Percentiles rank a stretch among this genome's conserved stretches.
These are phyloP conservation scores for Trapa bicornis DNA, from an alignment of 345 rosid species.

Conservation along the genomic window DNA sequence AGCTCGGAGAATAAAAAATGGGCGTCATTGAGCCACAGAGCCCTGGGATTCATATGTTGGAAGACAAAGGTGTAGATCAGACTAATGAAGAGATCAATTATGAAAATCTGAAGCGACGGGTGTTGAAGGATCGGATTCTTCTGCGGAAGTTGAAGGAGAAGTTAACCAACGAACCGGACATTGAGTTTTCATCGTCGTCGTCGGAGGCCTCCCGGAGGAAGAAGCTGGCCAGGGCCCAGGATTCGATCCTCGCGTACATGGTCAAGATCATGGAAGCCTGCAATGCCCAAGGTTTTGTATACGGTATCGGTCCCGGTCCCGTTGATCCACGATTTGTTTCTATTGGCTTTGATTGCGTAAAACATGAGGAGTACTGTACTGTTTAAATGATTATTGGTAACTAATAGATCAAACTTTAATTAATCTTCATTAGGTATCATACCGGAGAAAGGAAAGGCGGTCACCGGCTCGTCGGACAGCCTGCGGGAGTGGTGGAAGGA, in stretches of 20 bases:
- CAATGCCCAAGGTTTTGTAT: slow-evolving; percentile 52
- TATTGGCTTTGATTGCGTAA: no score
- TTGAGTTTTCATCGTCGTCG: background rate
- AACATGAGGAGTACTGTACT: no score
- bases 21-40: no score
- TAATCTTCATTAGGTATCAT: slow-evolving; percentile 20
- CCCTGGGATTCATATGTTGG: no score
- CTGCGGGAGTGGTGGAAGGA: slow-evolving; percentile 68
- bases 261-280: slow-evolving; percentile 69
- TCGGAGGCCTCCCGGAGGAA: slow-evolving; percentile 31
- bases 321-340: no score
- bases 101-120: slow-evolving; percentile 49
- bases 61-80: no score
- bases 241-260: slow-evolving; percentile 57
- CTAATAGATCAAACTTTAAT: no score
- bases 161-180: slow-evolving; percentile 4
- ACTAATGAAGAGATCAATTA: slow-evolving; percentile 21
- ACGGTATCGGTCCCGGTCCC: slow-evolving; percentile 16
- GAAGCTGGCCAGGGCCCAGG: slow-evolving; percentile 54
- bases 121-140: slow-evolving; percentile 40
- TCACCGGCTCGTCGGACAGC: slow-evolving; percentile 58
- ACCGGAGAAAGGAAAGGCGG: slow-evolving; percentile 58
- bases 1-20: no score
- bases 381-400: no score
- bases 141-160: slow-evolving; percentile 35